A percentile compares a stretch with the other conserved stretches of the same genome.
These are phyloP conservation scores for Colletotrichum liriopes DNA, from an alignment of 2,329 filamentous ascomycete genomes.

Conservation along the genomic window DNA sequence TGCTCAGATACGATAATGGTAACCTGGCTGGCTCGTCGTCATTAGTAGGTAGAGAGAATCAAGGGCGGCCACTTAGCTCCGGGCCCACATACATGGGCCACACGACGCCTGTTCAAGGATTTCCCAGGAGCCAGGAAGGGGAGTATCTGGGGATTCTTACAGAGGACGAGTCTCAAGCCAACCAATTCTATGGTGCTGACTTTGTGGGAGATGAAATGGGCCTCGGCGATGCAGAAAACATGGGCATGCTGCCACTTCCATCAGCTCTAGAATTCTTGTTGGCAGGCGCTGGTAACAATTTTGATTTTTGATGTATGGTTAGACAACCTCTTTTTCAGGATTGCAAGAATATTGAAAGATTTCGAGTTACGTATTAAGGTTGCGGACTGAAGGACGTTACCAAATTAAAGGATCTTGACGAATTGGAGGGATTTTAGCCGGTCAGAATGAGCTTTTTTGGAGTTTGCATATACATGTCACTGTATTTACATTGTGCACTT, in stretches of 20 bases:
- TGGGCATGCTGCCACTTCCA: constrained; percentile 48
- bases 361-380: no score
- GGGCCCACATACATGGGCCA: constrained; percentile 19
- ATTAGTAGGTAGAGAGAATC: neutral
- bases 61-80: neutral
- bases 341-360: neutral
- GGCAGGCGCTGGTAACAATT: constrained; percentile 47
- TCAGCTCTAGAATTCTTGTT: constrained; percentile 51
- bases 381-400: no score
- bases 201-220: constrained; percentile 33
- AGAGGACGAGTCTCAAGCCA: neutral
- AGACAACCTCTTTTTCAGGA: neutral
- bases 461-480: no score
- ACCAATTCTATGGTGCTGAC: neutral
- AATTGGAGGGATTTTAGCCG: no score
- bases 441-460: no score
- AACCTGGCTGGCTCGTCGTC: neutral
- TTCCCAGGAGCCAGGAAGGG: constrained; percentile 9
- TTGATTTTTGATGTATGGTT: constrained; percentile 14
- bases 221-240: constrained; percentile 39
- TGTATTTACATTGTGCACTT: no score
- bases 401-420: no score
- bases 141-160: neutral
- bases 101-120: neutral
- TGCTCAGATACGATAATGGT: neutral